phyloP scores from a whole-genome alignment of 306 rosid species.

The Crotalaria pallida region DNA sequence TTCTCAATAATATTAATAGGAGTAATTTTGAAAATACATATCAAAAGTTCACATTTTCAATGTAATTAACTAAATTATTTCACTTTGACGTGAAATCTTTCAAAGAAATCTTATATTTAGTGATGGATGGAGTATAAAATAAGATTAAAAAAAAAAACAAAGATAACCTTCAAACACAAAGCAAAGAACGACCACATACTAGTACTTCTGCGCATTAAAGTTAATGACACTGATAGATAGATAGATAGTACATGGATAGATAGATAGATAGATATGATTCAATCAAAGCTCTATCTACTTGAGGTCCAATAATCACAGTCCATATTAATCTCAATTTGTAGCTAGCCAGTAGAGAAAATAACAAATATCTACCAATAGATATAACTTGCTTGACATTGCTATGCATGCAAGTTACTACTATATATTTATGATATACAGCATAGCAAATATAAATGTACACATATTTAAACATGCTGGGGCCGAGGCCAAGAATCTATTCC shows the following conservation, averaged over 20 bases:
- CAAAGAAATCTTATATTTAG: too few relatives aligned
- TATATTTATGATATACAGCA: neutral
- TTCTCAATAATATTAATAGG: too few relatives aligned
- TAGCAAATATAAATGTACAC: neutral
- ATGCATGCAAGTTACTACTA: neutral
- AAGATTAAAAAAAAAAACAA: too few relatives aligned
- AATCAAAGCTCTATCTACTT: neutral
- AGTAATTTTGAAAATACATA: too few relatives aligned
- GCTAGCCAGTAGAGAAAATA: neutral
- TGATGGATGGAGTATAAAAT: too few relatives aligned
- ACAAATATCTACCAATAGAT: neutral
- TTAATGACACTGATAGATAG: neutral
- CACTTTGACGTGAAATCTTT: too few relatives aligned
- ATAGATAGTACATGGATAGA: too few relatives aligned
- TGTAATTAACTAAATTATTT: too few relatives aligned
- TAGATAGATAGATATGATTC: too few relatives aligned
- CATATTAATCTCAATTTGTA: neutral
- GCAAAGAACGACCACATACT: neutral
- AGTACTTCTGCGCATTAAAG: neutral
- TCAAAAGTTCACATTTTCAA: too few relatives aligned
- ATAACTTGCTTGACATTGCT: neutral
- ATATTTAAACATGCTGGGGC: slow-evolving; percentile 4
- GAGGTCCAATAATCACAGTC: neutral
- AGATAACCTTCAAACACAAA: neutral
- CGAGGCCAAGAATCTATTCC: slow-evolving; percentile 17